These are phyloP conservation scores for Aspergillus cavernicola DNA, from an alignment of 495 filamentous ascomycete species.

Conservation along the genomic window DNA sequence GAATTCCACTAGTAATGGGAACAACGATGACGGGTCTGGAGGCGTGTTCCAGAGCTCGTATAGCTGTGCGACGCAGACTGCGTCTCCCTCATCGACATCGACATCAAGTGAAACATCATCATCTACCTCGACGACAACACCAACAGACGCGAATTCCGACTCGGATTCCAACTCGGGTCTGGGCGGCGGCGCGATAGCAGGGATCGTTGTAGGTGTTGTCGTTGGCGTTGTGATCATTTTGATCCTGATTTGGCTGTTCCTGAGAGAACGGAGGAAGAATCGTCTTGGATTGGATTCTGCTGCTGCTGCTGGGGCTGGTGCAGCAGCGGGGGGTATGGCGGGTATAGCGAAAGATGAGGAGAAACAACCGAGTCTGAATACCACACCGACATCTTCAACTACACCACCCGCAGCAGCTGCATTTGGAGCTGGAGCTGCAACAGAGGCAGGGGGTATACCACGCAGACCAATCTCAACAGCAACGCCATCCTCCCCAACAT, in stretches of 20 bases:
- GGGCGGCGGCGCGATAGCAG: conserved; percentile 28
- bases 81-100: neutral
- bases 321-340: neutral
- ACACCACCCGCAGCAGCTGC: neutral
- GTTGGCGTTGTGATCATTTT: conserved; percentile 25
- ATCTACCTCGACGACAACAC: neutral
- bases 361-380: neutral
- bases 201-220: conserved; percentile 30
- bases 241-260: conserved; percentile 20
- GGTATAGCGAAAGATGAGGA: neutral
- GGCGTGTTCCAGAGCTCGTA: conserved; percentile 19
- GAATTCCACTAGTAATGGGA: neutral
- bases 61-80: conserved; percentile 16
- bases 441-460: neutral
- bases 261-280: conserved; percentile 18
- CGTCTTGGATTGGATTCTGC: neutral
- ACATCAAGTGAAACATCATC: neutral
- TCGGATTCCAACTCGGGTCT: conserved; percentile 11
- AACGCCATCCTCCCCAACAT: too few relatives aligned
- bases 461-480: neutral
- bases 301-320: neutral
- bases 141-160: neutral
- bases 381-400: neutral
- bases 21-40: neutral
- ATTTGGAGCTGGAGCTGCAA: neutral